Conservation (phyloP, 176 grass and related monocot species). For the Tuctoria greenei region DNA sequence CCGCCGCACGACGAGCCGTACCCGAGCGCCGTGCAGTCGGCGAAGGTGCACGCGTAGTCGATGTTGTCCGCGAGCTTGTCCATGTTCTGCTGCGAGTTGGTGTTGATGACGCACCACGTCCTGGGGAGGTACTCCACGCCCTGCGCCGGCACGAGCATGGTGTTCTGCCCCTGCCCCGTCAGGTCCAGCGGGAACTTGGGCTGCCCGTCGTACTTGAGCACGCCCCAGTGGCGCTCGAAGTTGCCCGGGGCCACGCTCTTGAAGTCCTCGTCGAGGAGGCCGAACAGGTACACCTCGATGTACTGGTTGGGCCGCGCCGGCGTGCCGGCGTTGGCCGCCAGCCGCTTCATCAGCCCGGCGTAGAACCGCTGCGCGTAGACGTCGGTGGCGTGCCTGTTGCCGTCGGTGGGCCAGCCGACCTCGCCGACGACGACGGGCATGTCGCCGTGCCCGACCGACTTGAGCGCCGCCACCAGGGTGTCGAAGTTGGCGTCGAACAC, state of each 20-base stretch:
- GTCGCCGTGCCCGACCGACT: constrained; percentile 49
- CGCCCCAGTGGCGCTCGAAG: constrained; percentile 96
- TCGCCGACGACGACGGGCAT: constrained; percentile 81
- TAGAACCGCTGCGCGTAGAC: constrained; percentile 80
- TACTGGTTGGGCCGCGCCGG: constrained; percentile 70
- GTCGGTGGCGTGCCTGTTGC: constrained; percentile 64
- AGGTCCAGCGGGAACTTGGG: constrained; percentile 79
- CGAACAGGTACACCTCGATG: constrained; percentile 88
- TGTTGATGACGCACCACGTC: constrained; percentile 61
- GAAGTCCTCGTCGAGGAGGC: constrained; percentile 75
- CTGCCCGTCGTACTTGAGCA: constrained; percentile 80
- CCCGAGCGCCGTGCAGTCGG: constrained; percentile 66
- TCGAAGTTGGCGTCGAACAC: constrained; percentile 91
- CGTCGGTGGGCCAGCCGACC: constrained; percentile 95
- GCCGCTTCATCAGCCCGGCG: constrained; percentile 53
- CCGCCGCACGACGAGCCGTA: constrained; percentile 50
- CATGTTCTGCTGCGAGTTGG: constrained; percentile 35
- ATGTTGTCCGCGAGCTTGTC: constrained; percentile 55
- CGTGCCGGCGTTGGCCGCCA: constrained; percentile 62
- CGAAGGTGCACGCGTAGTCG: constrained; percentile 57
- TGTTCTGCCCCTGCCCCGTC: constrained; percentile 54
- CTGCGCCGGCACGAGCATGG: constrained; percentile 43
- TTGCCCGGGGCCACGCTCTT: constrained; percentile 87
- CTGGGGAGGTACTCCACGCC: constrained; percentile 41
- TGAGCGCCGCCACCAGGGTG: constrained; percentile 67